Evolutionary conservation across 2,329 filamentous ascomycete species (phyloP), one percentile per base, ranked within the genome.

Genomic region (Neopestalotiopsis rosae): DNA sequence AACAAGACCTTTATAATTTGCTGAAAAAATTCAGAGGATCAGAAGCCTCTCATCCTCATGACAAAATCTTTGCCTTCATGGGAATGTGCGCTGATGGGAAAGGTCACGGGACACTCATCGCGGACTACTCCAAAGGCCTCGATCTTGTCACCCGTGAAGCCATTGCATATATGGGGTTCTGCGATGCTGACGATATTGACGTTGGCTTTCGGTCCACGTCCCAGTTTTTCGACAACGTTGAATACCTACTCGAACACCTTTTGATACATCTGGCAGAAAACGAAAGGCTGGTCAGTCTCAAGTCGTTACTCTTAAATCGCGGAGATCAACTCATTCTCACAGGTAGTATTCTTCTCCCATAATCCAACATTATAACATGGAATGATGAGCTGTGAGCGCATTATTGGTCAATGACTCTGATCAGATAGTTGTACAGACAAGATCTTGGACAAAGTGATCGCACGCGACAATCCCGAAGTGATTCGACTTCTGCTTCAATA

Each of bases 331-430:
- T 2, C 9, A 4, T 24, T 1, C 3, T 59, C 30, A 59, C 57
- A 59, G 57, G 30, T 28, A 32, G 12, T 3, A 5, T 59, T 4
- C n/a, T 59, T 20, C 1, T 24, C 1, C 3, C 56, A 10, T 5
- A 14, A 1, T 1, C 30, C 56, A 1, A 13, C 0, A 7, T 24
- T 14, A 1, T 2, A n/a, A n/a, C n/a, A n/a, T n/a, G n/a, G 24
- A 32, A n/a, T 24, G 24, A 24, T 24, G 24, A 24, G 2, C 20
- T 17, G 7, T 32, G 4, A 1, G 24, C 24, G 24, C 30, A 2
- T 2, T 59, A 3, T 20, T 59, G 6, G 56, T 9, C 20, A 4
- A 59, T 13, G 3, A 6, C 1, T 10, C 56, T 4, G 24, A 59
- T 17, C 4, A 28, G 3, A 3, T 20, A 12, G 4, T 59, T 1